These are phyloP conservation scores for Musa balbisiana DNA, from an alignment of 202 grass and related monocot genomes.

Conservation along the genomic window DNA sequence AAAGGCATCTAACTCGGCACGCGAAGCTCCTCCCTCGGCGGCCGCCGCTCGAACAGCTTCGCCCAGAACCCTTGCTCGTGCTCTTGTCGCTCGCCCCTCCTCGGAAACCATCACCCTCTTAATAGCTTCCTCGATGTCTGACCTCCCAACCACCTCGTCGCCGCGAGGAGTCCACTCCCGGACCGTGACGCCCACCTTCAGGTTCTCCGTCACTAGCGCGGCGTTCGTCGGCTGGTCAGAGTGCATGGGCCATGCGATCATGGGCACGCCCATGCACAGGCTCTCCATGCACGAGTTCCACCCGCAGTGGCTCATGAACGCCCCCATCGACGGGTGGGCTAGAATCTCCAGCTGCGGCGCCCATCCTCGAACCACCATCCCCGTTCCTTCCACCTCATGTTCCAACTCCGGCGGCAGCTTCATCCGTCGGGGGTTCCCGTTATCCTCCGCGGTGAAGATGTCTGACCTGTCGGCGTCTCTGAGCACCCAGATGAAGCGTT, in stretches of 20 bases:
- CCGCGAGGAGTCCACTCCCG: not conserved
- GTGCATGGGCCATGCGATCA: slow-evolving; percentile 6
- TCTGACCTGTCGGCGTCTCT: not conserved
- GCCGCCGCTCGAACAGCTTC: not conserved
- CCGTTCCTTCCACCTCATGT: not conserved
- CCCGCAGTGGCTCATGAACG: slow-evolving; percentile 74
- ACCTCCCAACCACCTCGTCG: not conserved
- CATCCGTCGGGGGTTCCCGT: not conserved
- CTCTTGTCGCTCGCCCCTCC: not conserved
- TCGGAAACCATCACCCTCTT: not conserved
- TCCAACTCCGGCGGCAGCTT: not conserved
- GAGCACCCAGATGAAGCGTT: slow-evolving; percentile 16
- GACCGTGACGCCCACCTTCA: not conserved
- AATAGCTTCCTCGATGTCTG: not conserved
- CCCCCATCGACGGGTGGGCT: slow-evolving; percentile 5
- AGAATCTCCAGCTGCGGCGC: slow-evolving; percentile 13
- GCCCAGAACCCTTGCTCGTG: not conserved
- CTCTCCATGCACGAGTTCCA: slow-evolving; percentile 77
- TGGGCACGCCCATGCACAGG: slow-evolving; percentile 42
- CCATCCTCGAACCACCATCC: not conserved
- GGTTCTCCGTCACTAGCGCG: not conserved
- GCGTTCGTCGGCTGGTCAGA: not conserved
- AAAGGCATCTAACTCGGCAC: not conserved
- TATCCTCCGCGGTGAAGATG: not conserved
- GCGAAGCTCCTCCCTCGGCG: not conserved